Conservation (phyloP, 2,329 filamentous ascomycete species). For the Fusarium sp. region DNA sequence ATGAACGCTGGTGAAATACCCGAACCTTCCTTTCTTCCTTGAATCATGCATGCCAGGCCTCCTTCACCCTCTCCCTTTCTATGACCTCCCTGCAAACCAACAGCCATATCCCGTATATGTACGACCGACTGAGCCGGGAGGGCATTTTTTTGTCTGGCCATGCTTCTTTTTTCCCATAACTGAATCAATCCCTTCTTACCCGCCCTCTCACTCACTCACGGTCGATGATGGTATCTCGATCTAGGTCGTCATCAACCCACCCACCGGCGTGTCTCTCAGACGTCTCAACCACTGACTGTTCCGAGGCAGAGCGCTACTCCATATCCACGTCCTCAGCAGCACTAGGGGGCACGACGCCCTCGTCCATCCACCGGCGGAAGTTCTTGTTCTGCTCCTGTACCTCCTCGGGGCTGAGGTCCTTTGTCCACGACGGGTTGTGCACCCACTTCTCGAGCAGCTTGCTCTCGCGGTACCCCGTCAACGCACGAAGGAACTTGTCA, state of each 20-base stretch:
- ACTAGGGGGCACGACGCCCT: slow-evolving; percentile 53
- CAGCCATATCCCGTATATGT: slow-evolving; percentile 2
- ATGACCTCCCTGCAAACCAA: background rate
- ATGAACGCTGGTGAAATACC: slow-evolving; percentile 37
- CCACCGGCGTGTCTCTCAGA: slow-evolving; percentile 15
- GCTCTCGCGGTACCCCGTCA: slow-evolving; percentile 69
- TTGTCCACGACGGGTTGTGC: slow-evolving; percentile 80
- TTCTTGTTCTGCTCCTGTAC: slow-evolving; percentile 77
- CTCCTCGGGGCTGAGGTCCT: slow-evolving; percentile 78
- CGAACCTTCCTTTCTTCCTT: slow-evolving; percentile 11
- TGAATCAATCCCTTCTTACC: background rate
- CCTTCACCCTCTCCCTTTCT: background rate
- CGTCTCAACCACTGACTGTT: background rate
- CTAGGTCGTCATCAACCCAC: background rate
- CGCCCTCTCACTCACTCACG: background rate
- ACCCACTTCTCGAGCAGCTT: slow-evolving; percentile 82
- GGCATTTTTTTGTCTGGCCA: slow-evolving; percentile 12
- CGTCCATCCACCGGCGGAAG: slow-evolving; percentile 62
- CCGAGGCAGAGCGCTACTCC: slow-evolving; percentile 38
- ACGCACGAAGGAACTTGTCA: slow-evolving; percentile 60
- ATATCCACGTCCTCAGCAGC: slow-evolving; percentile 47
- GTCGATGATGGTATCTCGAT: background rate
- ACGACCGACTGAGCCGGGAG: slow-evolving; percentile 5
- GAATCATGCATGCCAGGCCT: slow-evolving; percentile 1
- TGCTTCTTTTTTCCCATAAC: slow-evolving; percentile 11